A percentile compares a stretch with the other conserved stretches of the same genome.
phyloP scores from a whole-genome alignment of 306 rosid species.

The Dicorynia guianensis region DNA sequence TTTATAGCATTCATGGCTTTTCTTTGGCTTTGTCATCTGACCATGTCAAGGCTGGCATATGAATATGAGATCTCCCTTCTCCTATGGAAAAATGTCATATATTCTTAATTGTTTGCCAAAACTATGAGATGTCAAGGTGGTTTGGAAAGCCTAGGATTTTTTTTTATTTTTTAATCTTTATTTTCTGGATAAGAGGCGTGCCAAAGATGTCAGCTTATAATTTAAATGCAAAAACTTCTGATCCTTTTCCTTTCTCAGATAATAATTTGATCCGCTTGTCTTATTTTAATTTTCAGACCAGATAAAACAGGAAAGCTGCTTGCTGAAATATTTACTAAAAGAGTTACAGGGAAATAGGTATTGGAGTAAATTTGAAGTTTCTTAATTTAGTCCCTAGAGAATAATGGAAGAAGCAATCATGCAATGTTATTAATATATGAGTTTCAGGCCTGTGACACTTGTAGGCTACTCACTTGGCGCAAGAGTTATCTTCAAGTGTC shows the following conservation, averaged over 20 bases:
- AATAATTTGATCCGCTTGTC: slow-evolving; percentile 27
- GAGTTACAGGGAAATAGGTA: slow-evolving; percentile 75
- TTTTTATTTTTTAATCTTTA: neutral
- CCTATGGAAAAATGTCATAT: too few relatives aligned
- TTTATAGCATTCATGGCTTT: neutral
- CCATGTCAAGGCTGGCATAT: neutral
- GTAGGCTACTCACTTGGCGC: slow-evolving; percentile 72
- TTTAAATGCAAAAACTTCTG: neutral
- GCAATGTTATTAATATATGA: slow-evolving; percentile 27
- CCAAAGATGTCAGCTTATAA: slow-evolving; percentile 8
- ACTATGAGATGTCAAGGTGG: neutral
- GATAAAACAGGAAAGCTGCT: slow-evolving; percentile 73
- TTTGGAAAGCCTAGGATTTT: slow-evolving; percentile 29
- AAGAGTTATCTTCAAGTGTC: slow-evolving; percentile 73
- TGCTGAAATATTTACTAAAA: slow-evolving; percentile 56
- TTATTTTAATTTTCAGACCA: slow-evolving; percentile 52
- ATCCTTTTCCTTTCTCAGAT: slow-evolving; percentile 20
- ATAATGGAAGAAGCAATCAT: slow-evolving; percentile 15
- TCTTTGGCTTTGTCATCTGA: neutral
- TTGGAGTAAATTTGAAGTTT: slow-evolving; percentile 32
- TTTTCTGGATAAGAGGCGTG: neutral
- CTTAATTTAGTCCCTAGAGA: slow-evolving; percentile 17
- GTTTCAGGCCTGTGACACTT: slow-evolving; percentile 73
- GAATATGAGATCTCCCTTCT: too few relatives aligned
- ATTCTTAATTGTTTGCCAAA: neutral